Conservation (phyloP, 352 stramenopile genomes). For the Thraustotheca clavata region DNA sequence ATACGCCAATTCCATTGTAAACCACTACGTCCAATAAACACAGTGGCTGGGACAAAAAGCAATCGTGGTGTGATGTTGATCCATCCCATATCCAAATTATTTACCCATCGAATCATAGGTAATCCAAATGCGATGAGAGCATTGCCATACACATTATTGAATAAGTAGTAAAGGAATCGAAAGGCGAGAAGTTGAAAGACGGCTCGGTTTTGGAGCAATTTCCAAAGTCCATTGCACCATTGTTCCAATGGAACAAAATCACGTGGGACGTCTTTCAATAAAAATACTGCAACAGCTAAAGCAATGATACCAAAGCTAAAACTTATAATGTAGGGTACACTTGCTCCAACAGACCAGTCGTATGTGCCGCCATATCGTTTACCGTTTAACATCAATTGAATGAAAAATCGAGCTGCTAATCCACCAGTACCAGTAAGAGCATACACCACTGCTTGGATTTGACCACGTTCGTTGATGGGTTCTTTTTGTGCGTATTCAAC, state of each 20-base stretch:
- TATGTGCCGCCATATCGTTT: constrained; percentile 38
- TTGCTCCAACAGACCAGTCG: constrained; percentile 27
- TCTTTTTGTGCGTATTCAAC: constrained; percentile 35
- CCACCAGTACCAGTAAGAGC: background rate
- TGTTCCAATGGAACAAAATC: constrained; percentile 21
- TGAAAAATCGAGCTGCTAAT: constrained; percentile 22
- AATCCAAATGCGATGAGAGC: constrained; percentile 26
- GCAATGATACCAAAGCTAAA: constrained; percentile 24
- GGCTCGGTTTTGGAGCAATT: constrained; percentile 43
- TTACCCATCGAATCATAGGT: constrained; percentile 31
- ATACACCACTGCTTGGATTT: constrained; percentile 36
- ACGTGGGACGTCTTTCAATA: constrained; percentile 28
- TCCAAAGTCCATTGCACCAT: constrained; percentile 44
- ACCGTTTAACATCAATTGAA: constrained; percentile 30
- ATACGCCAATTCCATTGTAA: constrained; percentile 50
- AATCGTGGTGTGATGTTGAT: constrained; percentile 47
- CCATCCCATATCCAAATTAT: constrained; percentile 36
- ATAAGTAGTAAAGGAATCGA: constrained; percentile 54
- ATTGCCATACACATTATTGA: constrained; percentile 55
- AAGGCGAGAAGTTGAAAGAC: constrained; percentile 53
- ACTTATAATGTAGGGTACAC: constrained; percentile 24
- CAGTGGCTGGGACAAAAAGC: constrained; percentile 35
- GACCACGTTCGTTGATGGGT: constrained; percentile 25
- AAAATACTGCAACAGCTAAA: constrained; percentile 34
- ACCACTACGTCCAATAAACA: constrained; percentile 34